Percentiles rank a stretch among this genome's conserved stretches.
Evolutionary conservation across 2,329 filamentous ascomycete species (phyloP).

Genomic region (Magnaporthiopsis incrustans): DNA sequence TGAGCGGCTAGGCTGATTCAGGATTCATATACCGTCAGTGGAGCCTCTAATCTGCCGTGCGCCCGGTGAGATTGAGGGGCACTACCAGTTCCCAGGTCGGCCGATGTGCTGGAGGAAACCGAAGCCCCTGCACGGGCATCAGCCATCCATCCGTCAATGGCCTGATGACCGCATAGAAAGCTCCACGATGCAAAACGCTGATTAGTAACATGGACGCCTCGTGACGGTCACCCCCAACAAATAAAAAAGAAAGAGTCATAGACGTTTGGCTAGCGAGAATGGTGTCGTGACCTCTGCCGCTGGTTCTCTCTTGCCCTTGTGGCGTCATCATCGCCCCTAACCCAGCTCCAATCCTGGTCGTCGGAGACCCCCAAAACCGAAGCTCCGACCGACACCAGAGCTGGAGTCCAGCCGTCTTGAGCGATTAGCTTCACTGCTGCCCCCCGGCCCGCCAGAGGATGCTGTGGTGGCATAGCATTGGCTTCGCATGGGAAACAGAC

Average conservation of each 20-base stretch:
- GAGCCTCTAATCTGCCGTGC: too few relatives aligned
- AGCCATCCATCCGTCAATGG: too few relatives aligned
- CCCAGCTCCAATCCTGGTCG: neutral
- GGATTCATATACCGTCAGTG: too few relatives aligned
- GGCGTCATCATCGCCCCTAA: neutral
- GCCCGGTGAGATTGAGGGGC: neutral
- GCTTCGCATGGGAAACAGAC: neutral
- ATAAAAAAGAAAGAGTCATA: neutral
- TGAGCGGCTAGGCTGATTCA: neutral
- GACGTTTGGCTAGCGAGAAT: neutral
- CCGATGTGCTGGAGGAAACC: too few relatives aligned
- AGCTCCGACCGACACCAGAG: neutral
- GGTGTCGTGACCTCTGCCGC: neutral
- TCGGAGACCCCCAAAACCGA: neutral
- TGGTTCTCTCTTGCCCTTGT: neutral
- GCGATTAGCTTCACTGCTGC: neutral
- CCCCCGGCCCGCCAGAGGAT: too few relatives aligned
- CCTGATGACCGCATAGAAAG: neutral
- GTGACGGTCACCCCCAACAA: neutral
- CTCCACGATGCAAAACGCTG: neutral
- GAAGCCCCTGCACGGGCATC: too few relatives aligned
- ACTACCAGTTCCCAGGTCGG: neutral
- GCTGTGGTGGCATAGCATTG: neutral
- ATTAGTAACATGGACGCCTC: neutral
- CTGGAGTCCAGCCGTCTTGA: neutral